phyloP scores from a whole-genome alignment of 139 green algal species.

The Chlorella vulgaris region DNA sequence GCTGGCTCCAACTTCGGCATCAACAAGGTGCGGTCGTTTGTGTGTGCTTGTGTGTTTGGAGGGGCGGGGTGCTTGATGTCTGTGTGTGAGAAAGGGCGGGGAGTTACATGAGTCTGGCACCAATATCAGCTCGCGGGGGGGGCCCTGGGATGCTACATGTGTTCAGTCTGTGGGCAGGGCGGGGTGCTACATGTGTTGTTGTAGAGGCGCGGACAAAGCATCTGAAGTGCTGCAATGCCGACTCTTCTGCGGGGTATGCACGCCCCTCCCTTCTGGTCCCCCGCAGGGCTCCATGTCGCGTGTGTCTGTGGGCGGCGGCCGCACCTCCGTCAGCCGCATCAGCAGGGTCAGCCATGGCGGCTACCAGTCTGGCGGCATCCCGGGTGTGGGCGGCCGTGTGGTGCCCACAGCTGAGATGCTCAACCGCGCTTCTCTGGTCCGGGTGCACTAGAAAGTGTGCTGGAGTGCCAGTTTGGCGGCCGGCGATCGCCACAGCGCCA shows the following conservation, averaged over 20 bases:
- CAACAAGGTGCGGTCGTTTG: conserved; percentile 29
- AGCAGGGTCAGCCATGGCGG: conserved; percentile 16
- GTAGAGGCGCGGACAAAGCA: too few relatives aligned
- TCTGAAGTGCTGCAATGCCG: too few relatives aligned
- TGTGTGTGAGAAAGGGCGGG: not conserved
- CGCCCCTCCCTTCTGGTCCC: not conserved
- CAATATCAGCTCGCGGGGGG: too few relatives aligned
- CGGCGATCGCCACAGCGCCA: too few relatives aligned
- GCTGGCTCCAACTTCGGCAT: conserved; percentile 30
- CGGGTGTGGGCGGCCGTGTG: conserved; percentile 46
- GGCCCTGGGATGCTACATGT: too few relatives aligned
- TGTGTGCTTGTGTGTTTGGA: not conserved
- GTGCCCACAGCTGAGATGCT: conserved; percentile 41
- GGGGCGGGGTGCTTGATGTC: too few relatives aligned
- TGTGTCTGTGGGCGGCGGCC: not conserved
- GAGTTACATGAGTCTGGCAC: too few relatives aligned
- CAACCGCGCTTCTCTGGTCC: conserved; percentile 49
- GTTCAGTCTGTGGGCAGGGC: too few relatives aligned
- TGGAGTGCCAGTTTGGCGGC: too few relatives aligned
- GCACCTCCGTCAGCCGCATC: conserved; percentile 9
- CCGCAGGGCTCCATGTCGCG: conserved; percentile 29
- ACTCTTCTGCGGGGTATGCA: too few relatives aligned
- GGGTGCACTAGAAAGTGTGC: conserved; percentile 22
- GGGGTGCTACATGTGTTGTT: too few relatives aligned
- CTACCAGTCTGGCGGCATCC: conserved; percentile 38